phyloP scores from a whole-genome alignment of 2,329 filamentous ascomycete species.

The Xylogone sp. region DNA sequence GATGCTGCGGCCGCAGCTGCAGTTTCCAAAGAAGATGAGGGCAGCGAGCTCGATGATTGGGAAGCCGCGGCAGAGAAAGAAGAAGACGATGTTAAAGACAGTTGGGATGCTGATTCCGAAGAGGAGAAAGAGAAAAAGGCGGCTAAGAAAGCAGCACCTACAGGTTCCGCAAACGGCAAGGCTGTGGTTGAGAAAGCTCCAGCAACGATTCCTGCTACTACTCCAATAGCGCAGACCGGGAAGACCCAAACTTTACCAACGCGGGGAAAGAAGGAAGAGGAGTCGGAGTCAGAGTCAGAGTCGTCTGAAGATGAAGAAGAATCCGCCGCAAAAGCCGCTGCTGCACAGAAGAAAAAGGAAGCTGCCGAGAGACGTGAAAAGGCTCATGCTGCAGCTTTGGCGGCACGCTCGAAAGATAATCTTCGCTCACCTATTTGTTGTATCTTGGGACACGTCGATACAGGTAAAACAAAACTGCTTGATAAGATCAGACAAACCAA shows the following conservation, averaged over 20 bases:
- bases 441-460: constrained; percentile 99
- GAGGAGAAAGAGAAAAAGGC: constrained; percentile 56
- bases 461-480: constrained; percentile 97
- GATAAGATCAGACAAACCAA: constrained; percentile 99
- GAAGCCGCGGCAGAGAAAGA: constrained; percentile 76
- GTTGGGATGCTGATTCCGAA: constrained; percentile 86
- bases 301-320: constrained; percentile 68
- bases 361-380: constrained; percentile 84
- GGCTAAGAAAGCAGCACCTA: constrained; percentile 21
- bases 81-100: constrained; percentile 81
- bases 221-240: too few relatives aligned
- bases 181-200: constrained; percentile 13
- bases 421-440: constrained; percentile 97
- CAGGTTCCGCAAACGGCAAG: constrained; percentile 9
- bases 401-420: constrained; percentile 88
- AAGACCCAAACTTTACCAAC: not conserved
- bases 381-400: constrained; percentile 86
- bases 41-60: constrained; percentile 75
- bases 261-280: constrained; percentile 20
- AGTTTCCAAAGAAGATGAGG: constrained; percentile 50
- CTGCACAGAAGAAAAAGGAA: constrained; percentile 78
- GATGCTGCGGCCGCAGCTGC: constrained; percentile 51
- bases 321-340: constrained; percentile 69
- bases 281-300: constrained; percentile 60
- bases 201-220: not conserved